Evolutionary conservation across 176 grass and related monocot species (phyloP).

Genomic region (Ampelocalamus luodianensis): DNA sequence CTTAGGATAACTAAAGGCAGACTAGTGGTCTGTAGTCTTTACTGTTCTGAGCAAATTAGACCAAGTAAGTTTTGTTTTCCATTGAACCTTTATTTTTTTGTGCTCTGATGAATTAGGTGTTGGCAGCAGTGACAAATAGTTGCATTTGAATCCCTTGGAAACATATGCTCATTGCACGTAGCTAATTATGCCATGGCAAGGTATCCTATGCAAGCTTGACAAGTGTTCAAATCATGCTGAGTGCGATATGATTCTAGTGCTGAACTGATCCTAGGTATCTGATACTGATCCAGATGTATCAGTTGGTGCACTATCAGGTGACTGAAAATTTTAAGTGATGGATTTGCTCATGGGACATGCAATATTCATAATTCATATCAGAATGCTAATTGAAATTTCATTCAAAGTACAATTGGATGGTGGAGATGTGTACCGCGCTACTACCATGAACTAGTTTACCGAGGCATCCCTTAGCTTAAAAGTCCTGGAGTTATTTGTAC

Average conservation of each 20-base stretch:
- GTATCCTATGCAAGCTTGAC: constrained; percentile 8
- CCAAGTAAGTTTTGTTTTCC: not conserved
- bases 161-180: not conserved
- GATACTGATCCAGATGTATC: not conserved
- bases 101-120: not conserved
- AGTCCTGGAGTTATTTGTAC: not conserved
- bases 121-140: not conserved
- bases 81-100: not conserved
- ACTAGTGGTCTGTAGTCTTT: not conserved
- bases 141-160: not conserved
- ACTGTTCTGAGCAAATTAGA: not conserved
- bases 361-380: constrained; percentile 8
- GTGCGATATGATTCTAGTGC: not conserved
- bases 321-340: not conserved
- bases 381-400: constrained; percentile 13
- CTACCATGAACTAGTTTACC: no score
- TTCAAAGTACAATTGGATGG: constrained; percentile 12
- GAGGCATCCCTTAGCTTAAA: not conserved
- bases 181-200: not conserved
- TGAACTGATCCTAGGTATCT: not conserved
- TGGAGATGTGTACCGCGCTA: not conserved
- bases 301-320: not conserved
- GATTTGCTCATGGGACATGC: not conserved
- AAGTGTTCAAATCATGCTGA: not conserved
- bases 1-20: not conserved